These are phyloP conservation scores for Clonostachys sp. DNA, from an alignment of 2,329 filamentous ascomycete species.

Conservation along the genomic window DNA sequence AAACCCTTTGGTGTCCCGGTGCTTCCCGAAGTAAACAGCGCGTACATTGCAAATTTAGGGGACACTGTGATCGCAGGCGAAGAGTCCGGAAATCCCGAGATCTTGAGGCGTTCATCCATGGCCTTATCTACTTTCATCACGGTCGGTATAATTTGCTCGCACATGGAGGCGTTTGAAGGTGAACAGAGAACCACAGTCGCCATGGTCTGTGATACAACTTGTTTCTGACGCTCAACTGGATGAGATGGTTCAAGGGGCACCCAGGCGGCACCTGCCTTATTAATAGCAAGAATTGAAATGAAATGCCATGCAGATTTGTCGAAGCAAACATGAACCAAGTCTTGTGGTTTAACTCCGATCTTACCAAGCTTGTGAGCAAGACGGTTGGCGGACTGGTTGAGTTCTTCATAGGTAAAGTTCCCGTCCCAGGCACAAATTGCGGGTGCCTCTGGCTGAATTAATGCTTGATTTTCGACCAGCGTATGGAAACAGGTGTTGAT, in stretches of 20 bases:
- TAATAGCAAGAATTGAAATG: constrained; percentile 2
- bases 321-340: constrained; percentile 3
- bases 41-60: constrained; percentile 2
- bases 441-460: neutral
- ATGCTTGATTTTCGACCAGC: neutral
- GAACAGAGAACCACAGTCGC: constrained; percentile 1
- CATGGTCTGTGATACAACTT: neutral
- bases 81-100: too few species aligned
- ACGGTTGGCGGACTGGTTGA: neutral
- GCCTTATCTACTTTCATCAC: neutral
- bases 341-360: neutral
- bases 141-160: neutral
- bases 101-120: neutral
- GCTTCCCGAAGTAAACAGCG: constrained; percentile 10
- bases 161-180: neutral
- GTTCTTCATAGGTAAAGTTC: constrained; percentile 9
- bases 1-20: constrained; percentile 12
- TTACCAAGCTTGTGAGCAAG: constrained; percentile 1
- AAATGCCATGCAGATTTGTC: constrained; percentile 3
- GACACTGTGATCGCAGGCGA: too few species aligned
- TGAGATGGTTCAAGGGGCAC: constrained; percentile 3
- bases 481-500: neutral
- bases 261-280: constrained; percentile 2
- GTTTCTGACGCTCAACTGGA: neutral
- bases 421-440: constrained; percentile 21